Evolutionary conservation across 169 alveolate species (phyloP).

Genomic region (Eimeria praecox): DNA sequence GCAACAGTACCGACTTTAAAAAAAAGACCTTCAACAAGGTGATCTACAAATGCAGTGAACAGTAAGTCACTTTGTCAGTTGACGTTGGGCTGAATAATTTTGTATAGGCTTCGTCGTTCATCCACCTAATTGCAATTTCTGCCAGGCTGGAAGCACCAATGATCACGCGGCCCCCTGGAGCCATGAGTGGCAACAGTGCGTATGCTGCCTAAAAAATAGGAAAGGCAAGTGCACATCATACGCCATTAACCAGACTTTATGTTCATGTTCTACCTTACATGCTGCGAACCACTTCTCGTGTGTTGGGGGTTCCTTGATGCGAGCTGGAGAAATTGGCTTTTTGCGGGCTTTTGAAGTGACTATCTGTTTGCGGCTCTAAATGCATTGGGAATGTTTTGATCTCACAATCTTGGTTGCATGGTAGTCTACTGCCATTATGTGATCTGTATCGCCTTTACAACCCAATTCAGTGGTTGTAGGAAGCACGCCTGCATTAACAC

Average conservation of each 20-base stretch:
- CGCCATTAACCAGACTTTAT: neutral
- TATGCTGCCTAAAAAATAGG: neutral
- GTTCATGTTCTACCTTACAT: neutral
- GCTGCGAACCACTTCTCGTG: neutral
- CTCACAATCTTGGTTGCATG: neutral
- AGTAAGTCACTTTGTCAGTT: neutral
- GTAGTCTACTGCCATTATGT: neutral
- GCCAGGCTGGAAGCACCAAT: conserved; percentile 21
- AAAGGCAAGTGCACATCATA: neutral
- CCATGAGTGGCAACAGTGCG: conserved; percentile 25
- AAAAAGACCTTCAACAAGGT: neutral
- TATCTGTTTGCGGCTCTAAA: neutral
- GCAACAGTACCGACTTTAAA: neutral
- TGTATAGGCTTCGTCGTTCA: neutral
- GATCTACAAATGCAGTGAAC: neutral
- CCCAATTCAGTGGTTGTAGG: conserved; percentile 15
- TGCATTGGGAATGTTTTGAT: neutral
- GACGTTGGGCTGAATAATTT: conserved; percentile 16
- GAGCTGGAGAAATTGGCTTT: neutral
- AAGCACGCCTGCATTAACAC: neutral
- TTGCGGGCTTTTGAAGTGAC: neutral
- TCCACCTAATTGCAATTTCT: conserved; percentile 51
- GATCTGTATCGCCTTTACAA: neutral
- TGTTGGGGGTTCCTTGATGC: neutral
- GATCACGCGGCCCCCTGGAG: conserved; percentile 51